Conservation (phyloP, 441 rosid genomes). For the Croton laevigatus region DNA sequence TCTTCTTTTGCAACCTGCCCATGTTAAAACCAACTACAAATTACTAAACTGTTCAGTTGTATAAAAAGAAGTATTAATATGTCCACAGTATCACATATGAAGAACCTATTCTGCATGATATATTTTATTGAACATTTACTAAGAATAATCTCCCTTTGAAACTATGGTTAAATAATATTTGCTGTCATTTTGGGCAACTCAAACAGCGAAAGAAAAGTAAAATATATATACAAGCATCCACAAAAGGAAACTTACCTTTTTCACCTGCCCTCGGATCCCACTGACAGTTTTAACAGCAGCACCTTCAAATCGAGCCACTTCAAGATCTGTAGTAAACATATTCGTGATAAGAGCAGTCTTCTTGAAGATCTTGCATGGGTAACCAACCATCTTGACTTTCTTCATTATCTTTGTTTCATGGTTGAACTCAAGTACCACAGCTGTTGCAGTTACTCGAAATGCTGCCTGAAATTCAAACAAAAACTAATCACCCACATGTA, state of each 20-base stretch:
- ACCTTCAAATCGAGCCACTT: conserved; percentile 87
- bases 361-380: conserved; percentile 87
- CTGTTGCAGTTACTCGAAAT: conserved; percentile 86
- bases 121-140: neutral
- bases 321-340: conserved; percentile 96
- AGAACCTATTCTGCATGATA: neutral
- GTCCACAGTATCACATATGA: neutral
- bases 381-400: conserved; percentile 84
- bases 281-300: conserved; percentile 81
- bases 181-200: neutral
- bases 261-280: conserved; percentile 89
- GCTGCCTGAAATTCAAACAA: conserved; percentile 46
- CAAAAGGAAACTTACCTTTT: conserved; percentile 53
- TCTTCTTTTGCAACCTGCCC: conserved; percentile 78
- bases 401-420: conserved; percentile 66
- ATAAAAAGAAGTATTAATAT: neutral
- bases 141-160: neutral
- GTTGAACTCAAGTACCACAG: conserved; percentile 70
- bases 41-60: neutral
- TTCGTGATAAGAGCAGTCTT: conserved; percentile 85
- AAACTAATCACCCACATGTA: neutral
- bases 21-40: conserved; percentile 1
- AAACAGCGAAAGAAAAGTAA: conserved; percentile 1
- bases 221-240: neutral
- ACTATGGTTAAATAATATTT: neutral